Percentiles rank a stretch among this genome's conserved stretches.
These are phyloP conservation scores for Corymbia calophylla DNA, from an alignment of 441 rosid species.

Conservation along the genomic window DNA sequence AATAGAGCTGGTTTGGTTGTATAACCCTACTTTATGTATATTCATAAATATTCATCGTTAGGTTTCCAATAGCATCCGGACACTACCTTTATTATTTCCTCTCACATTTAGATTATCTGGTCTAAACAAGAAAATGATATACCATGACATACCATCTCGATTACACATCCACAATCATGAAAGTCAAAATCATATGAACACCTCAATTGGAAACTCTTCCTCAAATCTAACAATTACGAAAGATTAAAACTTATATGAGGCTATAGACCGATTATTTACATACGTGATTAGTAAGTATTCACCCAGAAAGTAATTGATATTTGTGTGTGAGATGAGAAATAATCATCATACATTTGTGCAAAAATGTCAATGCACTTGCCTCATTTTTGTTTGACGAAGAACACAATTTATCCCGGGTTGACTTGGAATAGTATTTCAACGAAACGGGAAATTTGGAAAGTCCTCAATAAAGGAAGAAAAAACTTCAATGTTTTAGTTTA, in stretches of 20 bases:
- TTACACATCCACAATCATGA: neutral
- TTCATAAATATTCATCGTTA: neutral
- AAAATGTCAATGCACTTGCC: neutral
- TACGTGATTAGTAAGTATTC: neutral
- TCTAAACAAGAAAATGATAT: neutral
- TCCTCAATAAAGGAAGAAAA: neutral
- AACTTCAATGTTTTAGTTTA: neutral
- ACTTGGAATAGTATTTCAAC: neutral
- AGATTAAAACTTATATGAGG: neutral
- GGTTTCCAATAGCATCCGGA: neutral
- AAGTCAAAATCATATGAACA: neutral
- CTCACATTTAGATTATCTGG: neutral
- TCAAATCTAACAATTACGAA: neutral
- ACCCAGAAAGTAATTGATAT: neutral
- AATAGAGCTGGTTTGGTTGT: rapidly evolving
- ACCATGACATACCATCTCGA: neutral
- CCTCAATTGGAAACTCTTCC: neutral
- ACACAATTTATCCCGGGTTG: neutral
- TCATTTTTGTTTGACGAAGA: neutral
- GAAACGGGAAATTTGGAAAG: neutral
- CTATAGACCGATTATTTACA: neutral
- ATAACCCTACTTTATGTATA: rapidly evolving
- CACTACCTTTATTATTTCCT: neutral
- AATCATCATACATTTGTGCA: neutral
- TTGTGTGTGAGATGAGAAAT: neutral